Percentiles rank a stretch among this genome's conserved stretches.
Conservation (phyloP, 768 basidiomycete species). For the Suillus sp. region DNA sequence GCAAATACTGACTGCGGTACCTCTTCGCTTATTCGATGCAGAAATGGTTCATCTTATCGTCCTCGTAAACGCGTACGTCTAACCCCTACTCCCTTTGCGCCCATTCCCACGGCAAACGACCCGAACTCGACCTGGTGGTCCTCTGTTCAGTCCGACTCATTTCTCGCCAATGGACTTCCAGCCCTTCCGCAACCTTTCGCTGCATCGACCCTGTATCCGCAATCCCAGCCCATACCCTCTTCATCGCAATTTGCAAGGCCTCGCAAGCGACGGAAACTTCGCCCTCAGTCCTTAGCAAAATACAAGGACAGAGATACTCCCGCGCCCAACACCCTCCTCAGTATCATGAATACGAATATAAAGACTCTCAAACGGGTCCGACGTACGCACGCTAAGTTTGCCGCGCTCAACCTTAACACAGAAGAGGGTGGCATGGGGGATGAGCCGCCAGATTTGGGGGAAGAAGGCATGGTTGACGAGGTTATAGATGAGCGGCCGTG, state of each 20-base stretch:
- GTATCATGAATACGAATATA: constrained; percentile 76
- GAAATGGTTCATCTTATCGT: constrained; percentile 39
- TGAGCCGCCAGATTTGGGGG: constrained; percentile 36
- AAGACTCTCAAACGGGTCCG: constrained; percentile 72
- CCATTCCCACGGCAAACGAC: constrained; percentile 43
- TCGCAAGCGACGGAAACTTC: constrained; percentile 14
- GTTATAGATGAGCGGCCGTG: constrained; percentile 65
- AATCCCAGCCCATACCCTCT: constrained; percentile 24
- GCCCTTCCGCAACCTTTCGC: constrained; percentile 45
- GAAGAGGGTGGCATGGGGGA: constrained; percentile 41
- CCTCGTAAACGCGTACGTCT: constrained; percentile 66
- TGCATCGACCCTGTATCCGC: constrained; percentile 22
- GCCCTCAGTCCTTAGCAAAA: constrained; percentile 27
- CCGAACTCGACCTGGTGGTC: constrained; percentile 73
- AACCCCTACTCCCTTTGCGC: constrained; percentile 21
- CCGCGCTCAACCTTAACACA: constrained; percentile 47
- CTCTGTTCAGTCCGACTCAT: constrained; percentile 59
- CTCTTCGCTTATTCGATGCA: constrained; percentile 32
- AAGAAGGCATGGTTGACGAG: constrained; percentile 29
- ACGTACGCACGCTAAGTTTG: constrained; percentile 71
- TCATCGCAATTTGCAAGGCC: constrained; percentile 14
- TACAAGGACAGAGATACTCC: constrained; percentile 17
- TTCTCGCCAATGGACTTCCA: constrained; percentile 68
- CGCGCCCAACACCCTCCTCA: constrained; percentile 53
- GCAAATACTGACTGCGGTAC: constrained; percentile 1